Conservation (phyloP, 176 grass and related monocot species). For the Oryza glumipatula region DNA sequence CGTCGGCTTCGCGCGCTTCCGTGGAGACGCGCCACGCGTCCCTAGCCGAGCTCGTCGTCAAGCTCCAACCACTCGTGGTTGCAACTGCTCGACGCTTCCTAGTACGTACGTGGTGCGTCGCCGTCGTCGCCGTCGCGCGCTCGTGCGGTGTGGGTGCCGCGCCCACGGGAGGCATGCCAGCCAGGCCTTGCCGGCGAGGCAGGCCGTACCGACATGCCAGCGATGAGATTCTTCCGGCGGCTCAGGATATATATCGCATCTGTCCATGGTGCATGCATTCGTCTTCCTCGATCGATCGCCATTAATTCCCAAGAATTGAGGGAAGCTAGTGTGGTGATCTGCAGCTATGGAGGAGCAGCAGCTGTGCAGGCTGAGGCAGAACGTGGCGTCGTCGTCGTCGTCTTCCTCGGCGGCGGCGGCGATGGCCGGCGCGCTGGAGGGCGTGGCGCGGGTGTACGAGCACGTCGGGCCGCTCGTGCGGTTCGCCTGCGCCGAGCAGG, state of each 20-base stretch:
- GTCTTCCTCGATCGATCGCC: neutral
- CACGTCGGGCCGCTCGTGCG: constrained; percentile 23
- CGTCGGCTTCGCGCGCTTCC: constrained; percentile 20
- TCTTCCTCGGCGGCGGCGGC: constrained; percentile 1
- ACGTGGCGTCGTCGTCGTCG: neutral
- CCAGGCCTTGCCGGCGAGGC: constrained; percentile 21
- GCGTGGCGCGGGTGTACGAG: constrained; percentile 44
- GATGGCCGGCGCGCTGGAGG: constrained; percentile 33
- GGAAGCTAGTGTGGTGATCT: neutral
- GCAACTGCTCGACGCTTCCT: constrained; percentile 26
- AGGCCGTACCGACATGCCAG: constrained; percentile 29
- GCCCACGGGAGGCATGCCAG: constrained; percentile 36
- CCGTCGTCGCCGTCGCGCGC: neutral
- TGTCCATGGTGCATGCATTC: neutral
- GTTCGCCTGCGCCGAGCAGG: constrained; percentile 4
- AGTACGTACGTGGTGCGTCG: neutral
- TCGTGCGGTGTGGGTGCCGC: constrained; percentile 37
- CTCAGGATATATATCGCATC: constrained; percentile 31
- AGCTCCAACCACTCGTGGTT: neutral
- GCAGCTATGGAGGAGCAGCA: constrained; percentile 43
- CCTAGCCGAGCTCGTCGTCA: neutral
- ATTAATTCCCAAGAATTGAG: neutral
- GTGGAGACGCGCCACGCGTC: constrained; percentile 5
- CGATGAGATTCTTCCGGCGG: neutral
- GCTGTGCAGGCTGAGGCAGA: constrained; percentile 32